phyloP scores from a whole-genome alignment of 208 protist species.

The Perkinsela sp. region DNA sequence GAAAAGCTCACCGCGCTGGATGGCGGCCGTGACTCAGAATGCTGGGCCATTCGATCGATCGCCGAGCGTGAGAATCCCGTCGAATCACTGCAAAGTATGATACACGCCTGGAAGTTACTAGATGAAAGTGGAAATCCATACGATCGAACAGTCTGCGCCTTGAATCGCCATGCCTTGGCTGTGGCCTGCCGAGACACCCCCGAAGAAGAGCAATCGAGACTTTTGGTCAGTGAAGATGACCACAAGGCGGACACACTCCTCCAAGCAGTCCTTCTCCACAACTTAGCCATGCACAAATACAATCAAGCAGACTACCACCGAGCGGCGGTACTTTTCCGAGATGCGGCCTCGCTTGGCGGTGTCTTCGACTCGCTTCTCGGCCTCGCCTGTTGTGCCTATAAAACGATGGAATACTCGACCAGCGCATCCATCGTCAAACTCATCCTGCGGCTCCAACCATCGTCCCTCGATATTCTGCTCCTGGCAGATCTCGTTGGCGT shows the following conservation, averaged over 20 bases:
- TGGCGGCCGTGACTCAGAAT: neutral
- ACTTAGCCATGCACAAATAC: neutral
- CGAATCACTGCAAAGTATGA: no score
- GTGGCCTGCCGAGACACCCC: no score
- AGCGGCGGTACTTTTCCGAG: neutral
- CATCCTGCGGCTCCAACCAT: neutral
- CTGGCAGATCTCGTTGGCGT: neutral
- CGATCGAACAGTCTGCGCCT: no score
- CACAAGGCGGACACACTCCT: no score
- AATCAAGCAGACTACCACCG: neutral
- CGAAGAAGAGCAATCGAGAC: no score
- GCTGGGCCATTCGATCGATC: neutral
- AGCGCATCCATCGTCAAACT: neutral
- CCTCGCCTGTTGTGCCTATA: neutral
- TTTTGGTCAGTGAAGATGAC: no score
- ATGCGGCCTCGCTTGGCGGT: neutral
- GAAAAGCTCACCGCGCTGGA: neutral
- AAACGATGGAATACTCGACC: neutral
- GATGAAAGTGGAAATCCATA: no score
- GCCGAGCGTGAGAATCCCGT: neutral
- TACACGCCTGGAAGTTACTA: no score
- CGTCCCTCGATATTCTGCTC: neutral
- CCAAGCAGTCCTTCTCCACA: neutral
- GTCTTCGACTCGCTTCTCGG: neutral
- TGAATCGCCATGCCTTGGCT: no score